phyloP scores from a whole-genome alignment of 495 filamentous ascomycete species.

The Tuber calosporum region DNA sequence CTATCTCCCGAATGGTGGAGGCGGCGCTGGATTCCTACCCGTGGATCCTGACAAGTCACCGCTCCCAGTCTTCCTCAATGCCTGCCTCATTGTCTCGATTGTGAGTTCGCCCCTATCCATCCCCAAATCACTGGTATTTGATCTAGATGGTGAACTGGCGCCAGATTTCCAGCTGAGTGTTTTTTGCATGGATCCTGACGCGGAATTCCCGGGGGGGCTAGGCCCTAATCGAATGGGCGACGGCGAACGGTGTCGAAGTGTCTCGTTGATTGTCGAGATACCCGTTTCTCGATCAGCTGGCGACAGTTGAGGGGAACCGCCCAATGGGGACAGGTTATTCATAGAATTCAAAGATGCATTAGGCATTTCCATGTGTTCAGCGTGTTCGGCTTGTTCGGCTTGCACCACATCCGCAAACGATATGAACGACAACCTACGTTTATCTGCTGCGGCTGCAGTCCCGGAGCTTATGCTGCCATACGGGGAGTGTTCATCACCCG shows the following conservation, averaged over 20 bases:
- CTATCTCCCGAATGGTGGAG: not conserved
- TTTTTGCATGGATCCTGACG: constrained; percentile 25
- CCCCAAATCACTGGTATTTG: constrained; percentile 30
- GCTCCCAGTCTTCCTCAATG: constrained; percentile 70
- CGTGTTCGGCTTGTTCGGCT: constrained; percentile 63
- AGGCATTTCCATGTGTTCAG: constrained; percentile 17
- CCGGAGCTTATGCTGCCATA: constrained; percentile 17
- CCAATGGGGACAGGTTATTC: constrained; percentile 59
- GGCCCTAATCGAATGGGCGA: constrained; percentile 43
- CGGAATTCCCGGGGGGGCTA: constrained; percentile 46
- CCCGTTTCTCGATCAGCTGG: constrained; percentile 26
- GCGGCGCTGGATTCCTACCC: constrained; percentile 15
- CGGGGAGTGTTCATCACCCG: constrained; percentile 32
- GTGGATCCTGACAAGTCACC: constrained; percentile 54
- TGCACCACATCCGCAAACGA: constrained; percentile 94
- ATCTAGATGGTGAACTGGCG: constrained; percentile 32
- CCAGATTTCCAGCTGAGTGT: constrained; percentile 25
- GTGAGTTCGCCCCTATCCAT: constrained; percentile 59
- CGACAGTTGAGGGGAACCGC: constrained; percentile 50
- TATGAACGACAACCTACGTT: constrained; percentile 82
- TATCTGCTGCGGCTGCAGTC: constrained; percentile 49
- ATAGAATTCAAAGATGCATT: constrained; percentile 31
- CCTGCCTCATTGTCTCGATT: constrained; percentile 87
- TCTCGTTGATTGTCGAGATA: constrained; percentile 37
- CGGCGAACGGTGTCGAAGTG: constrained; percentile 33